phyloP scores from a whole-genome alignment of 2,329 filamentous ascomycete species.

The Diaporthe destruens region DNA sequence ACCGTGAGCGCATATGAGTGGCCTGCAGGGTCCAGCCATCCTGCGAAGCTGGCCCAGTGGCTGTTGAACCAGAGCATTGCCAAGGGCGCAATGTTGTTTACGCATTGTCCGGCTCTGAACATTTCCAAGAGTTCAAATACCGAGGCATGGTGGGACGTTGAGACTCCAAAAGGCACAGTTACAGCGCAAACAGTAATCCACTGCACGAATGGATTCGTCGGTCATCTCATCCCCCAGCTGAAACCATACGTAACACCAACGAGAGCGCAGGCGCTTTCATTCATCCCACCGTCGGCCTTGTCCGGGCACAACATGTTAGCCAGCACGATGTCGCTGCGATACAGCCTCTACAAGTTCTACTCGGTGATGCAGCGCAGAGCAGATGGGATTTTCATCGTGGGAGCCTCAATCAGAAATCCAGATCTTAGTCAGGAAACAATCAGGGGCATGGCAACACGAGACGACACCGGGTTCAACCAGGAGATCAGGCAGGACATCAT shows the following conservation, averaged over 20 bases:
- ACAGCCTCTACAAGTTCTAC: slow-evolving; percentile 61
- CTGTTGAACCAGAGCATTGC: slow-evolving; percentile 54
- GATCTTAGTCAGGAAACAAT: slow-evolving; percentile 50
- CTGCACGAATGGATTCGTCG: slow-evolving; percentile 56
- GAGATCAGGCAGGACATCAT: slow-evolving; percentile 56
- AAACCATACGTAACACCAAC: slow-evolving; percentile 55
- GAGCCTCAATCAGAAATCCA: slow-evolving; percentile 57
- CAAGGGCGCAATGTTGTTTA: slow-evolving; percentile 56
- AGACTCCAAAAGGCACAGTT: slow-evolving; percentile 51
- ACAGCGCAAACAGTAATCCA: slow-evolving; percentile 50
- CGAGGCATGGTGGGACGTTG: slow-evolving; percentile 48
- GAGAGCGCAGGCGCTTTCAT: slow-evolving; percentile 58
- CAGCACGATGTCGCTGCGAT: slow-evolving; percentile 60
- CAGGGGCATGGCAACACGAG: slow-evolving; percentile 50
- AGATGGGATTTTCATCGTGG: slow-evolving; percentile 59
- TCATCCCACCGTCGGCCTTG: slow-evolving; percentile 55
- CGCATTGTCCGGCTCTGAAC: slow-evolving; percentile 55
- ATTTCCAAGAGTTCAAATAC: slow-evolving; percentile 44
- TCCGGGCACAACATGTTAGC: slow-evolving; percentile 50
- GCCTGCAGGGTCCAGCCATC: slow-evolving; percentile 62
- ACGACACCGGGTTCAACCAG: slow-evolving; percentile 55
- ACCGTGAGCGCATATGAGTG: slow-evolving; percentile 63
- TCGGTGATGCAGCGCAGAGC: slow-evolving; percentile 59
- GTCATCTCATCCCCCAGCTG: slow-evolving; percentile 54
- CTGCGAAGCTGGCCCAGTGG: slow-evolving; percentile 63